Conservation (phyloP, 805 yeast genomes). For the Kluyveromyces siamensis region DNA sequence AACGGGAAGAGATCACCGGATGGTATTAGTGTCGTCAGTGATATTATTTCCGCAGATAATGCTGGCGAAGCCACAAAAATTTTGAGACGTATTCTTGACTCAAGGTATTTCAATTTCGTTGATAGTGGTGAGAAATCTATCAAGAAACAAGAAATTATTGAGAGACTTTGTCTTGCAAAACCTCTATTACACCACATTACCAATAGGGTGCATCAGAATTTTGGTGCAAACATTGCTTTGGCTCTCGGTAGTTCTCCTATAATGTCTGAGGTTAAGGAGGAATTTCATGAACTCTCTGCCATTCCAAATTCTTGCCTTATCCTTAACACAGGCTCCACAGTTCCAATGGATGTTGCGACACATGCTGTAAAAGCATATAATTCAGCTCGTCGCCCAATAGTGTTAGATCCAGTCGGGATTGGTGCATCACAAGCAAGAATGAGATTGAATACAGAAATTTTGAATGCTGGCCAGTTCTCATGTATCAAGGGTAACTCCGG, state of each 20-base stretch:
- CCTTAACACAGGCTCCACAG: conserved; percentile 70
- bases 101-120: conserved; percentile 10
- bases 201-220: conserved; percentile 78
- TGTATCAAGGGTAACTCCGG: conserved; percentile 82
- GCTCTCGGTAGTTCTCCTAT: conserved; percentile 83
- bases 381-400: conserved; percentile 45
- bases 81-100: conserved; percentile 23
- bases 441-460: conserved; percentile 36
- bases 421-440: conserved; percentile 66
- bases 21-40: conserved; percentile 88
- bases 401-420: conserved; percentile 89
- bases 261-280: conserved; percentile 69
- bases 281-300: conserved; percentile 56
- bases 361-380: conserved; percentile 55
- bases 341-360: conserved; percentile 35
- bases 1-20: conserved; percentile 42
- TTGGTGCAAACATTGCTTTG: conserved; percentile 78
- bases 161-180: conserved; percentile 20
- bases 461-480: conserved; percentile 48
- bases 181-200: conserved; percentile 86
- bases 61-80: conserved; percentile 44
- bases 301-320: conserved; percentile 49
- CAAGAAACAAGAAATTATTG: conserved; percentile 8
- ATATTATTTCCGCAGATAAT: conserved; percentile 57
- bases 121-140: background rate